Conservation (phyloP, 257 asterid genomes). For the Solanum okadae region DNA sequence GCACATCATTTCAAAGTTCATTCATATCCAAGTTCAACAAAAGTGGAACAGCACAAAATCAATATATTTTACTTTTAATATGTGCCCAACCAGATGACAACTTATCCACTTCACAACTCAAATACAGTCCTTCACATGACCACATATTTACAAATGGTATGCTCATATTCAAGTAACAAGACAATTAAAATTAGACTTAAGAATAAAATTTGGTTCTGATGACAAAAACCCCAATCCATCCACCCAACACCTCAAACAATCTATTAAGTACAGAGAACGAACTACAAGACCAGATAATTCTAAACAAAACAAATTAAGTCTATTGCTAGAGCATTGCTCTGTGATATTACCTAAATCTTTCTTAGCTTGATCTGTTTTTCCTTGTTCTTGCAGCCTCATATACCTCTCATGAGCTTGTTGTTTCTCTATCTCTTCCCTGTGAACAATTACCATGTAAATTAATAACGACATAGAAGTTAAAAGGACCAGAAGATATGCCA, state of each 20-base stretch:
- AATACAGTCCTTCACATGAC: background rate
- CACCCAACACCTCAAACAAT: background rate
- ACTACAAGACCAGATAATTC: background rate
- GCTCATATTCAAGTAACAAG: background rate
- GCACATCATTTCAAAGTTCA: background rate
- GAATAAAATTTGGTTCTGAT: background rate
- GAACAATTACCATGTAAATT: background rate
- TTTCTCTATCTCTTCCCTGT: constrained; percentile 92
- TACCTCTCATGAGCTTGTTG: constrained; percentile 90
- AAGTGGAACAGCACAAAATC: background rate
- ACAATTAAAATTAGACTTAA: background rate
- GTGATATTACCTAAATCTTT: constrained; percentile 70
- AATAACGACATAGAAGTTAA: background rate
- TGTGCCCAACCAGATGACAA: background rate
- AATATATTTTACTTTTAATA: background rate
- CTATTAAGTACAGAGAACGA: background rate
- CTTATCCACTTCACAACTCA: background rate
- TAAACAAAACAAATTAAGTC: background rate
- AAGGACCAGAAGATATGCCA: background rate
- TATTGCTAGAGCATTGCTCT: background rate
- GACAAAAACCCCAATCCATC: background rate
- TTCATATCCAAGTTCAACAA: background rate
- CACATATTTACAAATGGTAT: background rate
- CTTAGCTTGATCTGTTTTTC: constrained; percentile 90
- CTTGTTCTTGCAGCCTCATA: constrained; percentile 97